Base-by-base conservation (phyloP, 2,329 filamentous ascomycete genomes). In the Elsinoe perseae region DNA sequence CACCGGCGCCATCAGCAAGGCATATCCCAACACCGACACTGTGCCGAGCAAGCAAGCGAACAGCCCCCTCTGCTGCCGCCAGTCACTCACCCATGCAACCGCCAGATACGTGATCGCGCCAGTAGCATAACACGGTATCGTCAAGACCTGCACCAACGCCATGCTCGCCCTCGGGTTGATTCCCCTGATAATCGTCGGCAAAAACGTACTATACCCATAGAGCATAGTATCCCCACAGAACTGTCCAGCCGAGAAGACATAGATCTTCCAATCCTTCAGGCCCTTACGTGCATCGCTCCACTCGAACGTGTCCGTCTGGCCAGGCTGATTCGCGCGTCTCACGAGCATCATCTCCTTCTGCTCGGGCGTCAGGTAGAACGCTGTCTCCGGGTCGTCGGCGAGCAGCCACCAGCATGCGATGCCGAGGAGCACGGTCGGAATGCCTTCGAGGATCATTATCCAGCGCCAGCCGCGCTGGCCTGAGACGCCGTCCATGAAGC, bases 161-260 rank as follows among this genome's bases (percentile, higher is more conserved):
- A 75, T 74, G 0, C 80, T 76, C 75, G 85, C 88, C 2, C 65
- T 66, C 1, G 73, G 71, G 2, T 85, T 84, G 53, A 91, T 79
- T 3, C 79, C 82, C 40, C 80, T 75, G 67, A 92, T 89, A 61
- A 92, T 91, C 3, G 86, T 89, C 0, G 87, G 87, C 43, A 92
- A 71, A 65, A 91, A 91, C 0, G 85, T 89, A 50, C 82, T 85
- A 68, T 83, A 90, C 3, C 86, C 85, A 64, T 91, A 91, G 0
- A 91, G 75, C 81, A 90, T 86, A 1, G 84, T 87, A 64, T 89
- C 85, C 14, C 79, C 57, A 3, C 86, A 85, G 65, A 90, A 90
- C 66, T 89, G 85, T 4, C 76, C 85, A 34, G 82, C 68, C 60
- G 78, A 84, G 66, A 89, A 89, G 1, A 78, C 71, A 77, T 83